Conservation (phyloP, 2,329 filamentous ascomycete genomes). For the Arthroderma uncinatum region DNA sequence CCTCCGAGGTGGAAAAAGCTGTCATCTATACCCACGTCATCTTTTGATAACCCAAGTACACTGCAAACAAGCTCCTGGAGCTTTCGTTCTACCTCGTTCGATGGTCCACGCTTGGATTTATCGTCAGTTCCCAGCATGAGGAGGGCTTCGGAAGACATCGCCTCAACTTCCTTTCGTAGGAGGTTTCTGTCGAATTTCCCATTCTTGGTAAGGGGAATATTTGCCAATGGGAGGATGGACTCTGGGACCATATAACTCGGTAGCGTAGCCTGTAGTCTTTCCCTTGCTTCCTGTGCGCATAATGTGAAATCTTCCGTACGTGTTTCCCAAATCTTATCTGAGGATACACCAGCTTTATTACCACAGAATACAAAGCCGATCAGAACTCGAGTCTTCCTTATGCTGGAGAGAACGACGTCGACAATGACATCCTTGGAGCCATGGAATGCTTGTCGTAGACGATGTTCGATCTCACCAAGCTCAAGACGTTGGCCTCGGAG, state of each 20-base stretch:
- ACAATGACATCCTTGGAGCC: slow-evolving; percentile 32
- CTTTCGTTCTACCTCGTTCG: slow-evolving; percentile 20
- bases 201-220: slow-evolving; percentile 30
- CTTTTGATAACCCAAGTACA: slow-evolving; percentile 34
- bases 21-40: slow-evolving; percentile 11
- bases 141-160: slow-evolving; percentile 14
- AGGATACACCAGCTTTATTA: slow-evolving; percentile 27
- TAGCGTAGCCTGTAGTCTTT: slow-evolving; percentile 14
- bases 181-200: slow-evolving; percentile 31
- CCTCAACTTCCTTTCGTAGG: slow-evolving; percentile 18
- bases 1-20: slow-evolving; percentile 15
- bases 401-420: slow-evolving; percentile 22
- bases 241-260: slow-evolving; percentile 28
- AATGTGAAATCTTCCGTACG: not conserved
- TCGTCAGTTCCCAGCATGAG: slow-evolving; percentile 10
- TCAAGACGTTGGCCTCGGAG: slow-evolving; percentile 74
- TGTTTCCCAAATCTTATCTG: not conserved
- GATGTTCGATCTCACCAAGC: slow-evolving; percentile 74
- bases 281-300: not conserved
- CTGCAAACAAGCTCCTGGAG: slow-evolving; percentile 6
- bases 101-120: slow-evolving; percentile 11
- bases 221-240: slow-evolving; percentile 28
- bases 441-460: slow-evolving; percentile 34
- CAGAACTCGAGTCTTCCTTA: not conserved
- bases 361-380: slow-evolving; percentile 17